Conservation (phyloP, 768 basidiomycete species). For the Lentinula sp. region DNA sequence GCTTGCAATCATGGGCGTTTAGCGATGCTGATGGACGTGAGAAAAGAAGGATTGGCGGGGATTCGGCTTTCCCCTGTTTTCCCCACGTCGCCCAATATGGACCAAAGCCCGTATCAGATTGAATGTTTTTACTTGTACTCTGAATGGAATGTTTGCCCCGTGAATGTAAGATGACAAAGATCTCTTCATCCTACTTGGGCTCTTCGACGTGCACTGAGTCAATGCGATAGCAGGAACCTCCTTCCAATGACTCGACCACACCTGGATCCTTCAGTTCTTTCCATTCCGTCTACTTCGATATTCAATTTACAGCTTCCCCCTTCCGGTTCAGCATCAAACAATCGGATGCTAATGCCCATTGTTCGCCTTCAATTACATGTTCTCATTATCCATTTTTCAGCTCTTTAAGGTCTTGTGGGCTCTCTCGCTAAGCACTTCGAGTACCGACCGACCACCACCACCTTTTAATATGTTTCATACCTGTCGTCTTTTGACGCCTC, state of each 20-base stretch:
- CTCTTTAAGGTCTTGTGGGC: not conserved
- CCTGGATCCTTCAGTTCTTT: not conserved
- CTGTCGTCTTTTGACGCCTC: not conserved
- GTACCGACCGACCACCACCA: not conserved
- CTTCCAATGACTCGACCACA: not conserved
- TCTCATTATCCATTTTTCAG: not conserved
- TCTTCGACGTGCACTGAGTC: not conserved
- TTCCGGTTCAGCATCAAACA: not conserved
- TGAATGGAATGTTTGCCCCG: not conserved
- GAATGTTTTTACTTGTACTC: not conserved
- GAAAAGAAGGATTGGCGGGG: not conserved
- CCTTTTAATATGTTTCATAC: not conserved
- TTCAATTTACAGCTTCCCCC: not conserved
- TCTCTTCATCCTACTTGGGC: not conserved
- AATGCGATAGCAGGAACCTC: not conserved
- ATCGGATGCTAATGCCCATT: not conserved
- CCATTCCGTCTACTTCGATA: not conserved
- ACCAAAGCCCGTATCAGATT: not conserved
- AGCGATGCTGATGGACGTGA: not conserved
- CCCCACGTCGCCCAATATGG: not conserved
- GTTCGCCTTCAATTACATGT: not conserved
- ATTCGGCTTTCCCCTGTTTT: not conserved
- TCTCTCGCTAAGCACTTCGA: not conserved
- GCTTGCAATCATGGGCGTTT: not conserved
- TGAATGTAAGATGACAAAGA: not conserved